A percentile compares a stretch with the other conserved stretches of the same genome.
phyloP scores from a whole-genome alignment of 371 early-diverging fungal species.

The Mucor velutinosus region DNA sequence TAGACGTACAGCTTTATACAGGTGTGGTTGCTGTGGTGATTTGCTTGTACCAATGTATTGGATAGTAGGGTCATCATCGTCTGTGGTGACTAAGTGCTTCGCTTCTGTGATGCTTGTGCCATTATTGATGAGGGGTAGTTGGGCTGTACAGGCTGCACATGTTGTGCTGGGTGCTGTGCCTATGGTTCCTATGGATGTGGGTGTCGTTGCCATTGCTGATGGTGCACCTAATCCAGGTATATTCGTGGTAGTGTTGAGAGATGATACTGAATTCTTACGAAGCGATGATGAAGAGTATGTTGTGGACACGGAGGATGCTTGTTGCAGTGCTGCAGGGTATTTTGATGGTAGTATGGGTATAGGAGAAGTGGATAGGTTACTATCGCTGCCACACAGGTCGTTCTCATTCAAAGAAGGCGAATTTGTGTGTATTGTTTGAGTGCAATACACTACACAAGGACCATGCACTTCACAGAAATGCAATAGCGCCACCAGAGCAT shows the following conservation, averaged over 20 bases:
- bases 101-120: constrained; percentile 32
- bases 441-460: constrained; percentile 59
- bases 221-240: not conserved
- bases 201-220: not conserved
- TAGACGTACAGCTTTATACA: constrained; percentile 57
- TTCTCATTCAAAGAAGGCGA: not conserved
- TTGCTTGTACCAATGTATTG: constrained; percentile 47
- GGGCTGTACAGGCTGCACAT: constrained; percentile 54
- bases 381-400: not conserved
- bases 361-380: not conserved
- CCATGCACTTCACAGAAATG: constrained; percentile 68
- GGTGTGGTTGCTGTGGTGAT: constrained; percentile 51
- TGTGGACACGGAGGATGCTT: constrained; percentile 12
- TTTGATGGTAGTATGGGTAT: constrained; percentile 1
- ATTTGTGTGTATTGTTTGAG: constrained; percentile 51
- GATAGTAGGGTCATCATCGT: constrained; percentile 49
- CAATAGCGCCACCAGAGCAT: constrained; percentile 53
- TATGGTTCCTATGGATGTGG: not conserved
- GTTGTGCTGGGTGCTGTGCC: not conserved
- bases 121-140: constrained; percentile 37
- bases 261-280: constrained; percentile 10
- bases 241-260: not conserved
- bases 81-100: constrained; percentile 44
- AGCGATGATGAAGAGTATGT: constrained; percentile 15
- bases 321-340: not conserved